Conservation (phyloP, 2,329 filamentous ascomycete species). For the Mollisiaceae sp. region DNA sequence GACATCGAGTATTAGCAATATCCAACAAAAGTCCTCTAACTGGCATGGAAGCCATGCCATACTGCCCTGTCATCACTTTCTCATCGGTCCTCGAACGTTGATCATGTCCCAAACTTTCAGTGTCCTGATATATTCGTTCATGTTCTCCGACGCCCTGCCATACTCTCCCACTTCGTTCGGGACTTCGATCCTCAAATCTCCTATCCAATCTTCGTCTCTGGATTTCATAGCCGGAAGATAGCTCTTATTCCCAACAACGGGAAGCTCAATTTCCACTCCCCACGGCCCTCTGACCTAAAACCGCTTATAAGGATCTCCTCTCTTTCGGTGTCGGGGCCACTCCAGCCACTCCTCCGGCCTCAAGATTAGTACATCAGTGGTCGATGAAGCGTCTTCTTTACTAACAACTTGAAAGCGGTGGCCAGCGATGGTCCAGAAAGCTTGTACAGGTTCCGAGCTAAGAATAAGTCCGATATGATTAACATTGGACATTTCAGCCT, state of each 20-base stretch:
- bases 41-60: too few relatives aligned
- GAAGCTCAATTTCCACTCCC: neutral
- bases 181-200: neutral
- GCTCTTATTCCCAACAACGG: neutral
- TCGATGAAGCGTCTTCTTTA: neutral
- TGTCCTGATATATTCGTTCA: neutral
- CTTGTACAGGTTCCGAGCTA: neutral
- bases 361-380: neutral
- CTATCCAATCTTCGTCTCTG: neutral
- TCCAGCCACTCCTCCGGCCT: neutral
- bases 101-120: neutral
- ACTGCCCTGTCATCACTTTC: neutral
- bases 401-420: neutral
- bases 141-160: neutral
- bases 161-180: neutral
- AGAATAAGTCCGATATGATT: neutral
- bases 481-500: neutral
- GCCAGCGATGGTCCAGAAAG: neutral
- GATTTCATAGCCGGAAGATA: neutral
- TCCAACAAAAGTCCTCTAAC: too few relatives aligned
- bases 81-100: neutral
- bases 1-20: too few relatives aligned
- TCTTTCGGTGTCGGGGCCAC: neutral
- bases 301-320: neutral
- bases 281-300: neutral